These are phyloP conservation scores for Trametes pubescens DNA, from an alignment of 1,284 basidiomycete species.

Conservation along the genomic window DNA sequence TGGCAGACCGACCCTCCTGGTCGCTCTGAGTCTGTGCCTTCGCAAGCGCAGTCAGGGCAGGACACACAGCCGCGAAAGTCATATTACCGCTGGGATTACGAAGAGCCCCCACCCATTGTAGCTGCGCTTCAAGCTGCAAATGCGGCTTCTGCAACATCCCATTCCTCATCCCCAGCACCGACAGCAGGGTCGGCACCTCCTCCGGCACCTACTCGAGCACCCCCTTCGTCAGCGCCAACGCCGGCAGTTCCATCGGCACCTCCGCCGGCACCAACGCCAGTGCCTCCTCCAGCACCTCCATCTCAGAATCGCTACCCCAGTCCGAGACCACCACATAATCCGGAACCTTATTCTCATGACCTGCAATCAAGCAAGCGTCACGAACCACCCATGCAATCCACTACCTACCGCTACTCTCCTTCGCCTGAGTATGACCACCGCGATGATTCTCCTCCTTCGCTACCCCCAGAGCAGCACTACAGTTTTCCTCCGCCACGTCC, in stretches of 20 bases:
- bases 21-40: neutral
- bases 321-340: neutral
- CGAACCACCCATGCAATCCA: neutral
- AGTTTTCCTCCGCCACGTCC: neutral
- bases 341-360: neutral
- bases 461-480: neutral
- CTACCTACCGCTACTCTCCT: neutral
- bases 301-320: conserved; percentile 3
- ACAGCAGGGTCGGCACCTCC: no score
- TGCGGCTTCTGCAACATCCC: neutral
- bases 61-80: conserved; percentile 23
- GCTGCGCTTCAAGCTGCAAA: conserved; percentile 24
- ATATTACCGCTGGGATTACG: conserved; percentile 49
- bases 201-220: no score
- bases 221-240: no score
- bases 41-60: neutral
- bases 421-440: conserved; percentile 1
- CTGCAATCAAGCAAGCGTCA: conserved; percentile 17
- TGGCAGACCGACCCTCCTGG: conserved; percentile 4
- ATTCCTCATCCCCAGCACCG: neutral
- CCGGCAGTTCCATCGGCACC: no score
- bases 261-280: neutral
- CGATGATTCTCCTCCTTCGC: conserved; percentile 8
- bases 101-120: conserved; percentile 36
- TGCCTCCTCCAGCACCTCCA: conserved; percentile 5